A percentile compares a stretch with the other conserved stretches of the same genome.
These are phyloP conservation scores for Aspergillus bertholletiae DNA, from an alignment of 495 filamentous ascomycete genomes.

Conservation along the genomic window DNA sequence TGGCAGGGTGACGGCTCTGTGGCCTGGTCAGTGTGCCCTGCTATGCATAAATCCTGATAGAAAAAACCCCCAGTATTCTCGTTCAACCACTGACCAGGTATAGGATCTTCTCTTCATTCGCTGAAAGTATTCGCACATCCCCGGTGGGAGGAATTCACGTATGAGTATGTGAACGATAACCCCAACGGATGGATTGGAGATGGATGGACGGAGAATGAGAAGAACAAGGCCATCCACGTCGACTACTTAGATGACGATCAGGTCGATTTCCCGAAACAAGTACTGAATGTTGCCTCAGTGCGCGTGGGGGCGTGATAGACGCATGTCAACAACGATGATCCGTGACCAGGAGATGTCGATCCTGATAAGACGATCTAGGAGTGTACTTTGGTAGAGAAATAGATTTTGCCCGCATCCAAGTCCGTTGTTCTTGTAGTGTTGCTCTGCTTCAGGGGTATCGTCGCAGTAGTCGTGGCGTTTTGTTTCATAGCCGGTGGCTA, in stretches of 20 bases:
- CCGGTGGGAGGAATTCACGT: constrained; percentile 42
- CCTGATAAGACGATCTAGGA: too few species aligned
- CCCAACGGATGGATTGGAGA: constrained; percentile 38
- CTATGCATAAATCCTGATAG: background rate
- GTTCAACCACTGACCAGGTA: background rate
- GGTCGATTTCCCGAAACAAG: constrained; percentile 29
- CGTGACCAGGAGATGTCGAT: background rate
- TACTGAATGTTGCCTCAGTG: background rate
- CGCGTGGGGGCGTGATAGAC: background rate
- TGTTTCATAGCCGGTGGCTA: too few species aligned
- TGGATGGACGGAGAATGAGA: constrained; percentile 41
- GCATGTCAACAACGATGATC: background rate
- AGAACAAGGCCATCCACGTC: constrained; percentile 28
- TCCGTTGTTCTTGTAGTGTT: too few species aligned
- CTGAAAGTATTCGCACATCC: constrained; percentile 32
- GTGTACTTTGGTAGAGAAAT: too few species aligned
- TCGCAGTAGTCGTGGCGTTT: too few species aligned
- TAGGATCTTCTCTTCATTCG: constrained; percentile 40
- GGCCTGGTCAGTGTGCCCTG: constrained; percentile 33
- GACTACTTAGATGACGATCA: constrained; percentile 40
- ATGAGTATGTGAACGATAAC: constrained; percentile 36
- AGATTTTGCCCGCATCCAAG: too few species aligned
- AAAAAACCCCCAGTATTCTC: background rate
- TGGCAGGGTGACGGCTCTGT: constrained; percentile 35
- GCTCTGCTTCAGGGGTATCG: too few species aligned